Evolutionary conservation across 768 basidiomycete genomes (phyloP).

Genomic region (Kwoniella mangroviensis): DNA sequence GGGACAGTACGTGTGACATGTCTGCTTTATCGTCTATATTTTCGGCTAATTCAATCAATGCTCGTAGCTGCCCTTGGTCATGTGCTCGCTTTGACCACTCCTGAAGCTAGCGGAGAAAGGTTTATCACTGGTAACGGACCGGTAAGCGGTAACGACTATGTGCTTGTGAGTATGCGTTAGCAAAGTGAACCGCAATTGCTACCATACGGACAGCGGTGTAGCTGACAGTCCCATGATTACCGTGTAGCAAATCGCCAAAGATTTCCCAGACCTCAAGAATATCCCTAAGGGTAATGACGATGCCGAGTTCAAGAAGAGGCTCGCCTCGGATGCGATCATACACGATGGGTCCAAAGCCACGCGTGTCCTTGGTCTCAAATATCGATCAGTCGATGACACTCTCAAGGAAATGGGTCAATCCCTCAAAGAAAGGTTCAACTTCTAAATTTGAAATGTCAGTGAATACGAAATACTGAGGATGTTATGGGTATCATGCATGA

Average conservation of each 20-base stretch:
- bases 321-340: constrained; percentile 27
- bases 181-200: too few species aligned
- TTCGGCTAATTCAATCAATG: neutral
- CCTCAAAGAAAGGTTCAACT: constrained; percentile 38
- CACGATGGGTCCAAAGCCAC: constrained; percentile 45
- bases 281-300: constrained; percentile 46
- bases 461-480: too few species aligned
- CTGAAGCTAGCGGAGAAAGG: constrained; percentile 65
- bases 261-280: constrained; percentile 44
- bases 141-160: constrained; percentile 54
- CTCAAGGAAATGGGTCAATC: constrained; percentile 42
- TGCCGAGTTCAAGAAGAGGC: constrained; percentile 30
- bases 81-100: constrained; percentile 63
- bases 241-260: constrained; percentile 16
- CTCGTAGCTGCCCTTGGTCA: constrained; percentile 66
- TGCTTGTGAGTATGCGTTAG: constrained; percentile 32
- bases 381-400: constrained; percentile 31
- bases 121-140: constrained; percentile 62
- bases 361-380: constrained; percentile 47
- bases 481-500: too few species aligned
- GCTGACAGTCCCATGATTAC: neutral
- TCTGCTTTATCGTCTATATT: neutral
- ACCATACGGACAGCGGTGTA: neutral
- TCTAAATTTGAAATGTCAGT: neutral
- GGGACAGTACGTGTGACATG: constrained; percentile 31